Conservation (phyloP, 2,329 filamentous ascomycete species). For the Cladosporium austrohemisphaericum region DNA sequence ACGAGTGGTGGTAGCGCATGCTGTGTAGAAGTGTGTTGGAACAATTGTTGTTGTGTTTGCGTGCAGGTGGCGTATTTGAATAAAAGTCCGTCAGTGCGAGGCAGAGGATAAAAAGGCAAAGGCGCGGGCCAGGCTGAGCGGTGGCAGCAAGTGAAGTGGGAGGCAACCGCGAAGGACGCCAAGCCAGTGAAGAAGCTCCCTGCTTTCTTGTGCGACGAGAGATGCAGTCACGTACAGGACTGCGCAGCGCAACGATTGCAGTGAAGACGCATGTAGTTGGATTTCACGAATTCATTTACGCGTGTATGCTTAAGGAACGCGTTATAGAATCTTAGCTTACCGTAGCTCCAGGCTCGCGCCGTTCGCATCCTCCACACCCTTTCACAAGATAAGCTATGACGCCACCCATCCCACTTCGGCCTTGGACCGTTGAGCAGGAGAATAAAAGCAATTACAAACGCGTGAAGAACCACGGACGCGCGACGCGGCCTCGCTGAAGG, state of each 20-base stretch:
- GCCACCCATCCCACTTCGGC: background rate
- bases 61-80: background rate
- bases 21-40: background rate
- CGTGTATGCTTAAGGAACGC: conserved; percentile 3
- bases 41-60: conserved; percentile 8
- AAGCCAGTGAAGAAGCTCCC: conserved; percentile 2
- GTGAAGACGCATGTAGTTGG: background rate
- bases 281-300: background rate
- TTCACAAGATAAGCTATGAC: background rate
- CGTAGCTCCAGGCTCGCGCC: background rate
- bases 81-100: background rate
- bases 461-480: too few species aligned
- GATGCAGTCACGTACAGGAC: background rate
- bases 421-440: background rate
- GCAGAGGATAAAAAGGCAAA: background rate
- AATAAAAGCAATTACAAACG: conserved; percentile 4
- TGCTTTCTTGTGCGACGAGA: conserved; percentile 1
- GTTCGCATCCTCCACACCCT: conserved; percentile 1
- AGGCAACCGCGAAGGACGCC: conserved; percentile 5
- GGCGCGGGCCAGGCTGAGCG: conserved; percentile 7
- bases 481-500: too few species aligned
- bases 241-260: background rate
- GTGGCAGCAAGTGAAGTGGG: conserved; percentile 11
- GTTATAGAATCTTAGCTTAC: conserved; percentile 7
- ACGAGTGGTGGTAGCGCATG: conserved; percentile 14